Conservation (phyloP, 805 yeast species). For the Spathaspora gorwiae region DNA sequence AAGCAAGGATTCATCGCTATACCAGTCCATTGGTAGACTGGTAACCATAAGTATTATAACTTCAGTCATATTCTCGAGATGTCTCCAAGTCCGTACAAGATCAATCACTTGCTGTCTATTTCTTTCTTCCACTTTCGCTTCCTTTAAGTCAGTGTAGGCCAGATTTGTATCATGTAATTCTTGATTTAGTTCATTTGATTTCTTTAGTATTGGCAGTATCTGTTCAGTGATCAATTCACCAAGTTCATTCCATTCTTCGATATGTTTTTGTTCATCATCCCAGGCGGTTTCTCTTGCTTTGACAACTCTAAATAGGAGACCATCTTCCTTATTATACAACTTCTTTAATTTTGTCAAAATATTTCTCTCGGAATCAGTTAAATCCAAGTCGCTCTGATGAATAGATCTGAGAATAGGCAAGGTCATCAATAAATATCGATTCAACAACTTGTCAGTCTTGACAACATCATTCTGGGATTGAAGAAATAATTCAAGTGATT, state of each 20-base stretch:
- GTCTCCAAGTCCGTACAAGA: slow-evolving; percentile 16
- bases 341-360: slow-evolving; percentile 18
- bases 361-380: slow-evolving; percentile 24
- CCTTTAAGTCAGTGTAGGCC: slow-evolving; percentile 7
- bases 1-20: slow-evolving; percentile 22
- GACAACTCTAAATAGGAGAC: slow-evolving; percentile 10
- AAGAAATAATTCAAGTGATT: slow-evolving; percentile 15
- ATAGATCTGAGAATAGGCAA: slow-evolving; percentile 31
- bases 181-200: slow-evolving; percentile 11
- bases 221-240: slow-evolving; percentile 4
- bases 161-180: slow-evolving; percentile 7
- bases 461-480: slow-evolving; percentile 12
- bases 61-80: slow-evolving; percentile 19
- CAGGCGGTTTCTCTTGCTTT: slow-evolving; percentile 1
- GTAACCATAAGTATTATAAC: slow-evolving; percentile 29
- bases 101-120: slow-evolving; percentile 4
- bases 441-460: slow-evolving; percentile 23
- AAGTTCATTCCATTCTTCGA: slow-evolving; percentile 4
- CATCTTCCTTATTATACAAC: slow-evolving; percentile 14
- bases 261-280: slow-evolving; percentile 2
- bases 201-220: slow-evolving; percentile 15
- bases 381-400: slow-evolving; percentile 22
- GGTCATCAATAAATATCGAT: slow-evolving; percentile 21
- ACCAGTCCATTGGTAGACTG: slow-evolving; percentile 36
- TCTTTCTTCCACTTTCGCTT: slow-evolving; percentile 8